Evolutionary conservation across 805 yeast species (phyloP), one percentile per base, ranked within the genome.

Genomic region (Nakazawaea holstii): DNA sequence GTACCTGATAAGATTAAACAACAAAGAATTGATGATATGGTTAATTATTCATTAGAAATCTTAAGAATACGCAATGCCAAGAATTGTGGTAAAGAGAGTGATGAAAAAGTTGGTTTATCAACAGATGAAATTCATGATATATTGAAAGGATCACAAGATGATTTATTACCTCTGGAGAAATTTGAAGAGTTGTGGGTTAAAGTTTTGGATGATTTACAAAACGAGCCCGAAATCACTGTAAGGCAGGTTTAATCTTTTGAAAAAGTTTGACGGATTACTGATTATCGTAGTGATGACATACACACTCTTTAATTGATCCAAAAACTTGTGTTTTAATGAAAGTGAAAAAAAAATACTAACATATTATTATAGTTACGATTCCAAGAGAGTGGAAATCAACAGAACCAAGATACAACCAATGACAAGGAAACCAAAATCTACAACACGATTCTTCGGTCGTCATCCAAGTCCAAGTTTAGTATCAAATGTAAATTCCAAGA

Each of bases 161-260:
- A 2, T 69, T 70, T 45, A 74, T 74, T 39, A 47, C 63, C 74
- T 1, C 77, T 72, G 46, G 80, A 79, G 32, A 94, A 87, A 52
- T 87, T 85, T 61, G 84, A 84, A 54, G 84, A 79, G 49, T 71
- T 86, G 50, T 89, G 96, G 96, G 59, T 59, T 26, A 76, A 79
- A 55, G 83, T 83, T n/a, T 59, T 81, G 2, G 60, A 68, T 32
- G 83, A 80, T 55, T 72, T 88, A 52, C 77, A 79, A 52, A 72
- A 69, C 48, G 85, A 83, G 67, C 83, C 86, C 38, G 87, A 81
- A 62, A 74, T 84, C 60, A 79, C 76, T 67, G 84, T 85, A 77
- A 83, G 94, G 87, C 87, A 81, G 76, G 87, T 82, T 75, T 62
- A 56, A 46, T 24, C 40, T 41, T 29, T 52, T 53, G 48, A 46